phyloP scores from a whole-genome alignment of 73 alveolate species.

The Tetrahymena borealis region DNA sequence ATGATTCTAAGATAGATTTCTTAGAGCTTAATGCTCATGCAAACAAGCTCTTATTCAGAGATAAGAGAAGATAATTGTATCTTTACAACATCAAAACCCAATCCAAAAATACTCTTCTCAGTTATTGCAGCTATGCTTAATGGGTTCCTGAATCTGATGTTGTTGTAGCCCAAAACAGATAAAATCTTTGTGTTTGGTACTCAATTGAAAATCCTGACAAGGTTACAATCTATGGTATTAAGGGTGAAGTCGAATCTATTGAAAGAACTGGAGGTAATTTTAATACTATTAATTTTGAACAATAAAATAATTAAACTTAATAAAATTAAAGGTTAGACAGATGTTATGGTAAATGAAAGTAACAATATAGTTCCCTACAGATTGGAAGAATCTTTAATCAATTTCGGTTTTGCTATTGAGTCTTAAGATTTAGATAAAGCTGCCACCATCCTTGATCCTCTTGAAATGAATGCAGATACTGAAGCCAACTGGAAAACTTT shows the following conservation, averaged over 20 bases:
- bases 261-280: conserved; percentile 91
- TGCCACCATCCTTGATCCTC: conserved; percentile 90
- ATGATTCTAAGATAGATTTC: conserved; percentile 96
- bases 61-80: conserved; percentile 97
- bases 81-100: conserved; percentile 94
- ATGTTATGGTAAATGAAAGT: conserved; percentile 96
- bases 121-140: conserved; percentile 98
- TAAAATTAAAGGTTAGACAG: conserved; percentile 52
- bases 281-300: neutral
- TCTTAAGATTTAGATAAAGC: conserved; percentile 92
- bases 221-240: conserved; percentile 91
- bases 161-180: conserved; percentile 99
- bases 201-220: conserved; percentile 99
- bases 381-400: conserved; percentile 93
- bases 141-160: conserved; percentile 99
- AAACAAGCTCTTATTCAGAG: conserved; percentile 96
- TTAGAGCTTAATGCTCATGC: conserved; percentile 96
- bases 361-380: conserved; percentile 85
- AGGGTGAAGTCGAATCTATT: conserved; percentile 98
- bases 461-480: conserved; percentile 96
- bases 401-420: conserved; percentile 97
- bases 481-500: conserved; percentile 99
- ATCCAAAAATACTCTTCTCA: conserved; percentile 90
- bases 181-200: conserved; percentile 98
- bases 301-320: neutral